Conservation (phyloP, 2,329 filamentous ascomycete genomes). For the Cercospora brassicicola region DNA sequence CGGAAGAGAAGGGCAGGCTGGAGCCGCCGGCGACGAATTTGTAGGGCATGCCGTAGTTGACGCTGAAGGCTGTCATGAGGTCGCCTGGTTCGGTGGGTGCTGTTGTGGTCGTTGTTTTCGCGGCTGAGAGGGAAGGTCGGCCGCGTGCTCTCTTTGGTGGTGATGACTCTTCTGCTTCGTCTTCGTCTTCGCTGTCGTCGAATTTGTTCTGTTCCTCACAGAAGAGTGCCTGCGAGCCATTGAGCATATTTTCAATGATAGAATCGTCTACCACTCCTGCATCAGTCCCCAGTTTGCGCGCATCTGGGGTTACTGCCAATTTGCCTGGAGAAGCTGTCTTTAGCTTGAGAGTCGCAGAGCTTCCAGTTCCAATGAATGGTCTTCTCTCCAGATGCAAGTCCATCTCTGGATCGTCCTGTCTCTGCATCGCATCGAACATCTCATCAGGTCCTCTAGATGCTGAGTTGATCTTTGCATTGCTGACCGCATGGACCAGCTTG, state of each 20-base stretch:
- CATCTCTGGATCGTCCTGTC: slow-evolving; percentile 27
- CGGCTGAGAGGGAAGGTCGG: neutral
- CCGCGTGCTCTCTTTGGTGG: neutral
- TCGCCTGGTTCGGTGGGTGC: slow-evolving; percentile 28
- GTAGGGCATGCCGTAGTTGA: slow-evolving; percentile 59
- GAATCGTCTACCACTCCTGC: neutral
- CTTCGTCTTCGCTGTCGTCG: neutral
- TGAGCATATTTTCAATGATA: neutral
- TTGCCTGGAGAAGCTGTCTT: neutral
- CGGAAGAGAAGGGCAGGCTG: slow-evolving; percentile 52
- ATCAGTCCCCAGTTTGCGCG: neutral
- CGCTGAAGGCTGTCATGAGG: slow-evolving; percentile 40
- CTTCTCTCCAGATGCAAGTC: slow-evolving; percentile 43
- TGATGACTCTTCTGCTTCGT: neutral
- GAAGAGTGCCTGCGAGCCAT: neutral
- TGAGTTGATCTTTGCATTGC: slow-evolving; percentile 55
- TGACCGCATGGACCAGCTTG: slow-evolving; percentile 57
- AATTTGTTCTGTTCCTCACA: neutral
- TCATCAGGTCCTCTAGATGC: slow-evolving; percentile 60
- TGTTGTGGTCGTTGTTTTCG: neutral
- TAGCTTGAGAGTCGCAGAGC: neutral
- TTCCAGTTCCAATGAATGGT: slow-evolving; percentile 22
- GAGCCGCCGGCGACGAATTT: slow-evolving; percentile 63
- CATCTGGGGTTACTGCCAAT: neutral
- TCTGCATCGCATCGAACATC: slow-evolving; percentile 55